phyloP scores from a whole-genome alignment of 2,329 filamentous ascomycete genomes.

The Epichloe typhina region DNA sequence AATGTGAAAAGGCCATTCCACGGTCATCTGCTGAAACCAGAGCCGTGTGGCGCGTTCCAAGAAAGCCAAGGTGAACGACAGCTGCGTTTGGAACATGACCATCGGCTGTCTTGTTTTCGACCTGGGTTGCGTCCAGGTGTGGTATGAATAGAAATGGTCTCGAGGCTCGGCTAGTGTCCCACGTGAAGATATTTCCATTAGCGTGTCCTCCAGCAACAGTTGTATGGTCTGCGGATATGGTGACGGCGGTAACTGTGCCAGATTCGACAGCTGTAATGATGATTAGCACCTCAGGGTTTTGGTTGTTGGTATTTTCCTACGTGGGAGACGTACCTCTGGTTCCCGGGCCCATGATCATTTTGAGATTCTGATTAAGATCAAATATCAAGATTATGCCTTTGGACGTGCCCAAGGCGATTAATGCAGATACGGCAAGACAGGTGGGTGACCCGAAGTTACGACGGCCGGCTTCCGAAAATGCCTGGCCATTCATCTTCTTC shows the following conservation, averaged over 20 bases:
- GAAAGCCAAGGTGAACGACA: slow-evolving; percentile 84
- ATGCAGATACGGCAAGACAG: slow-evolving; percentile 75
- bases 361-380: slow-evolving; percentile 92
- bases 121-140: slow-evolving; percentile 53
- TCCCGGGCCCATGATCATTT: slow-evolving; percentile 83
- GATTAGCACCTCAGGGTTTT: slow-evolving; percentile 17
- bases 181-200: slow-evolving; percentile 87
- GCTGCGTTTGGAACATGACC: slow-evolving; percentile 69
- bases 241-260: slow-evolving; percentile 73
- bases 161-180: slow-evolving; percentile 76
- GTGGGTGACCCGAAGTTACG: slow-evolving; percentile 88
- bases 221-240: slow-evolving; percentile 85
- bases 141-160: slow-evolving; percentile 81
- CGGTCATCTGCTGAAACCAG: slow-evolving; percentile 87
- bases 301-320: not conserved
- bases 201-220: slow-evolving; percentile 81
- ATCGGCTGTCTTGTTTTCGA: slow-evolving; percentile 56
- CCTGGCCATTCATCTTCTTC: slow-evolving; percentile 75
- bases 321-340: slow-evolving; percentile 54
- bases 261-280: slow-evolving; percentile 64
- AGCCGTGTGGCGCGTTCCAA: slow-evolving; percentile 86
- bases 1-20: slow-evolving; percentile 96
- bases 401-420: slow-evolving; percentile 81
- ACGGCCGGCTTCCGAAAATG: slow-evolving; percentile 84
- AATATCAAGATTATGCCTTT: slow-evolving; percentile 93